Evolutionary conservation across 176 grass and related monocot genomes (phyloP), one percentile per base, ranked within the genome.

Genomic region (Urochloa ruziziensis): DNA sequence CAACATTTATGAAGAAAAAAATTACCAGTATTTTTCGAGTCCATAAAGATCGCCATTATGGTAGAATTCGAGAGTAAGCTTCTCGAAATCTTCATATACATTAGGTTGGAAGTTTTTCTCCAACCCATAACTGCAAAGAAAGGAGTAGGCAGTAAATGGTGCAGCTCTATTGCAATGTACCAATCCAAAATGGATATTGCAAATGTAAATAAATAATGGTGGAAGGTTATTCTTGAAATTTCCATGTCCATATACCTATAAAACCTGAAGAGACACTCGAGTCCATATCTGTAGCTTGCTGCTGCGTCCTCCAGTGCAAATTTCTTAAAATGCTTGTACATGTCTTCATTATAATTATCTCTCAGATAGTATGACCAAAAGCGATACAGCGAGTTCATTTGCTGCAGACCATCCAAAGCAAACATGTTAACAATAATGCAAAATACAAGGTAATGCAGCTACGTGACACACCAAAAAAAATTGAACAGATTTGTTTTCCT

Each of bases 281-380:
- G 87, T 39, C 97, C 93, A 89, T 99, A 99, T 87, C 86, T 92
- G 83, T 99, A 99, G 70, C 83, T 96, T 60, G 93, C 89, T 89
- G 68, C 85, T 19, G 93, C 89, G 82, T 99, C 97, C 70, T 99
- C 97, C 43, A 94, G 84, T 29, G 97, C 87, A 4, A 99, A 87
- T 67, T 96, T 89, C 82, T 73, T 83, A 85, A 99, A 99, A 72
- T 99, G 78, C 33, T 94, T 87, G 58, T 99, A 99, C 91, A 99
- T 99, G 19, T 89, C 88, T 70, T 92, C 86, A 29, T 99, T 92
- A 84, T 96, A 96, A 81, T 87, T 91, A 28, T 99, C 97, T 90
- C 97, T 96, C 36, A 99, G 78, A 83, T 96, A 99, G 69, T 92
- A 99, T 37, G 97, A 99, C 97, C 97, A 99, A 85, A 99, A 99